These are phyloP conservation scores for Fraxinus americana DNA, from an alignment of 257 asterid genomes.

Conservation along the genomic window DNA sequence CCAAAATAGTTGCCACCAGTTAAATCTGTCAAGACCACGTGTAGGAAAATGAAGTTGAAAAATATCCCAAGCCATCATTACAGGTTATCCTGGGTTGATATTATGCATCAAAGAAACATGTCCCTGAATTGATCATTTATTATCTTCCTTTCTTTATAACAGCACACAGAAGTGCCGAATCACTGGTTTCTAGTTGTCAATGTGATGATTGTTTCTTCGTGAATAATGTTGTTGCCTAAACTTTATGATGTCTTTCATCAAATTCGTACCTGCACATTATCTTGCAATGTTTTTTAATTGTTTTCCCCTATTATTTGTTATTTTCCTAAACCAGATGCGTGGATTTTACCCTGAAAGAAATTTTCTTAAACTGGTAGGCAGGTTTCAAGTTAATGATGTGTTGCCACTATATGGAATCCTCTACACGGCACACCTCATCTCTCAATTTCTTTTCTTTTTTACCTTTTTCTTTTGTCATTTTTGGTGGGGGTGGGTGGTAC, in stretches of 20 bases:
- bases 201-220: constrained; percentile 3
- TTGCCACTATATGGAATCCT: not conserved
- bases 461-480: not conserved
- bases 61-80: not conserved
- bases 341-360: not conserved
- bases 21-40: not conserved
- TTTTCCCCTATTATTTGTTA: not conserved
- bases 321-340: not conserved
- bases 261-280: not conserved
- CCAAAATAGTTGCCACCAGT: not conserved
- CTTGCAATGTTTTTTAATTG: not conserved
- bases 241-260: not conserved
- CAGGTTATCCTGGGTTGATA: not conserved
- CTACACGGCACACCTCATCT: not conserved
- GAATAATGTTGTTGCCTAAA: not conserved
- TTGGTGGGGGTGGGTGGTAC: not conserved
- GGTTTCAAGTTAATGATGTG: not conserved
- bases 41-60: not conserved
- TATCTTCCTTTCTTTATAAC: not conserved
- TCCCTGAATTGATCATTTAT: not conserved
- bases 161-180: not conserved
- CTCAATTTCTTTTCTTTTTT: not conserved
- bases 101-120: not conserved
- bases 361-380: not conserved
- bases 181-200: not conserved